A percentile compares a stretch with the other conserved stretches of the same genome.
These are phyloP conservation scores for Phaffomyces opuntiae DNA, from an alignment of 805 yeast genomes.

Conservation along the genomic window DNA sequence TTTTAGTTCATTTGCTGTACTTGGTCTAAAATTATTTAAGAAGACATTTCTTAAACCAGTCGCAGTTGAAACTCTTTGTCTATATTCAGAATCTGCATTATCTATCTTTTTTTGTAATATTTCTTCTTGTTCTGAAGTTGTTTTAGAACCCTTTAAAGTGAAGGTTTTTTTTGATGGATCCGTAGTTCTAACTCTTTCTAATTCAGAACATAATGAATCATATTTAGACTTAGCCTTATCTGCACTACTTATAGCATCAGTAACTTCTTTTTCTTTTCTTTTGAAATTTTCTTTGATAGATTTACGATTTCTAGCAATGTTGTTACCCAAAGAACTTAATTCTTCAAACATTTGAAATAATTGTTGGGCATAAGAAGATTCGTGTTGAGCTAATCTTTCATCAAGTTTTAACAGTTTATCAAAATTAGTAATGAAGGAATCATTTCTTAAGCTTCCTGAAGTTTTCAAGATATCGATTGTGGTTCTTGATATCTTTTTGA, in stretches of 20 bases:
- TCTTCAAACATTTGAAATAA: conserved; percentile 84
- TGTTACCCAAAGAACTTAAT: conserved; percentile 58
- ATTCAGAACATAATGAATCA: conserved; percentile 73
- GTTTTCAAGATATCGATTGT: conserved; percentile 43
- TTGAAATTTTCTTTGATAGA: conserved; percentile 73
- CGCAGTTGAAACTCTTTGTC: conserved; percentile 65
- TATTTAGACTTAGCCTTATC: conserved; percentile 83
- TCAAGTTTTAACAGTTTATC: conserved; percentile 70
- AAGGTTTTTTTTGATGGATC: conserved; percentile 84
- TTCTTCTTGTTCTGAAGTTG: conserved; percentile 82
- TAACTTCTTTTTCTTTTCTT: conserved; percentile 75
- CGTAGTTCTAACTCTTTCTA: conserved; percentile 70
- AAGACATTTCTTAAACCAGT: conserved; percentile 70
- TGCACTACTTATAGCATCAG: conserved; percentile 74
- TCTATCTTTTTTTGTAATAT: conserved; percentile 76
- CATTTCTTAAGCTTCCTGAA: conserved; percentile 40
- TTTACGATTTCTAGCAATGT: conserved; percentile 70
- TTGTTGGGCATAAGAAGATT: conserved; percentile 70
- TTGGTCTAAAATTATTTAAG: conserved; percentile 69
- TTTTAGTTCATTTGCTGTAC: conserved; percentile 59
- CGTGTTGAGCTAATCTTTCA: conserved; percentile 67
- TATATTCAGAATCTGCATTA: conserved; percentile 80
- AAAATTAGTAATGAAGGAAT: conserved; percentile 59
- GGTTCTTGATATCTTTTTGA: conserved; percentile 61
- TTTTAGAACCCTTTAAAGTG: conserved; percentile 70